A percentile compares a stretch with the other conserved stretches of the same genome.
Evolutionary conservation across 2,329 filamentous ascomycete genomes (phyloP).

Genomic region (Phialophora chinensis): DNA sequence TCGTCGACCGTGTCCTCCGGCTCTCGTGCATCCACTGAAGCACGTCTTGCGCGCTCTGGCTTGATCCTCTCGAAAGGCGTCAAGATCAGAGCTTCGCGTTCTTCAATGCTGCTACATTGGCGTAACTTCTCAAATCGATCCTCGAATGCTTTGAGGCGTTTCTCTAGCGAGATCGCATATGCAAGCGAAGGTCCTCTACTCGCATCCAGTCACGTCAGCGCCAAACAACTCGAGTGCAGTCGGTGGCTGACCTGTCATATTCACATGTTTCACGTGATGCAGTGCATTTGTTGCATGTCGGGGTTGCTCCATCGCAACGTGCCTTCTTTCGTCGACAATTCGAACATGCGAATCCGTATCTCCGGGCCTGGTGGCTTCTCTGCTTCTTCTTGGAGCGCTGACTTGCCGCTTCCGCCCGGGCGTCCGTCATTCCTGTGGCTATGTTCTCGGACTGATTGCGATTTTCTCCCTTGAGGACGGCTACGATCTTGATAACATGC

Average conservation of each 20-base stretch:
- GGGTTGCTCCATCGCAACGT: conserved; percentile 69
- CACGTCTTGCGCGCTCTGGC: conserved; percentile 4
- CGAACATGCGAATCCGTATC: conserved; percentile 21
- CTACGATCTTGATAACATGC: background rate
- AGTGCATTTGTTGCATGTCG: conserved; percentile 51
- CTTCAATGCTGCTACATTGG: conserved; percentile 6
- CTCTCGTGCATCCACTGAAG: background rate
- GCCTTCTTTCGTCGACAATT: conserved; percentile 65
- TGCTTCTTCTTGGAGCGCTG: conserved; percentile 18
- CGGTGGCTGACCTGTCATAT: conserved; percentile 17
- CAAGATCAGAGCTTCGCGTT: conserved; percentile 11
- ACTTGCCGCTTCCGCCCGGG: background rate
- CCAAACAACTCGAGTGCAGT: background rate
- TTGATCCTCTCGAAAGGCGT: conserved; percentile 9
- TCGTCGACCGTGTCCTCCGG: conserved; percentile 2
- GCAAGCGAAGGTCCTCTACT: conserved; percentile 18
- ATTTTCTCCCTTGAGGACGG: background rate
- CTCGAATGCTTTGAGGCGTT: conserved; percentile 16
- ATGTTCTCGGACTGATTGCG: background rate
- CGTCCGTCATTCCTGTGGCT: conserved; percentile 1
- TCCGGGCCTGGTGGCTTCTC: conserved; percentile 15
- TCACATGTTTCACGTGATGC: conserved; percentile 13
- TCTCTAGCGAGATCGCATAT: conserved; percentile 16
- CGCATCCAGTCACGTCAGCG: background rate
- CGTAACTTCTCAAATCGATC: conserved; percentile 14